A percentile compares a stretch with the other conserved stretches of the same genome.
These are phyloP conservation scores for Crithidia acanthocephali DNA, from an alignment of 208 protist genomes.

Conservation along the genomic window DNA sequence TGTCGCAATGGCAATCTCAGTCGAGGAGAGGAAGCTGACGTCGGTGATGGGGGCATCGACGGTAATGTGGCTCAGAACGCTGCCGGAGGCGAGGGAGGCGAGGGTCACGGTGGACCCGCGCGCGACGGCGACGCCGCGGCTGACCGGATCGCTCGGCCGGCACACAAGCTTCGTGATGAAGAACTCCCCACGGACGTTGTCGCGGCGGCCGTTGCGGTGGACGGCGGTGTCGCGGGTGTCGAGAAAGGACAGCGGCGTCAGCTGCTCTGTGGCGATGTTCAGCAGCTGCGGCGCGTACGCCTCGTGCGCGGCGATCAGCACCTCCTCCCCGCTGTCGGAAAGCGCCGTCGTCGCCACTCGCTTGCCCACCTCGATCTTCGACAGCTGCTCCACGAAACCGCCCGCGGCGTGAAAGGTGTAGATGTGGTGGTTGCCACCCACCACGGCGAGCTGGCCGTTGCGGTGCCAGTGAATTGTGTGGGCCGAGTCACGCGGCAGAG, in stretches of 20 bases:
- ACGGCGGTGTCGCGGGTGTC: constrained; percentile 64
- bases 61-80: constrained; percentile 58
- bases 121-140: constrained; percentile 51
- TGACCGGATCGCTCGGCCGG: constrained; percentile 21
- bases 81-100: constrained; percentile 71
- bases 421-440: constrained; percentile 77
- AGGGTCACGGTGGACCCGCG: constrained; percentile 63
- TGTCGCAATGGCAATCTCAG: constrained; percentile 69
- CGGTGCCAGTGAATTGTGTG: constrained; percentile 82
- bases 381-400: constrained; percentile 78
- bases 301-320: constrained; percentile 66
- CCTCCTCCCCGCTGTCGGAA: constrained; percentile 67
- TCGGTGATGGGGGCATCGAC: constrained; percentile 56
- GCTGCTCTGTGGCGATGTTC: constrained; percentile 63
- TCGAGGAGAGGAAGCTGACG: constrained; percentile 50
- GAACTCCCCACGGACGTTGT: constrained; percentile 65
- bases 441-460: constrained; percentile 79
- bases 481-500: constrained; percentile 73
- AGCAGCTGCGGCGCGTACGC: constrained; percentile 65
- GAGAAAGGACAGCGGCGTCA: constrained; percentile 70
- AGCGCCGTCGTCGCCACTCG: constrained; percentile 66
- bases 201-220: constrained; percentile 66
- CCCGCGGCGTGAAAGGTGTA: constrained; percentile 88
- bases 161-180: constrained; percentile 55
- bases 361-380: constrained; percentile 57